Evolutionary conservation across 2,329 filamentous ascomycete species (phyloP), one percentile per base, ranked within the genome.

Genomic region (Claviceps sp.): DNA sequence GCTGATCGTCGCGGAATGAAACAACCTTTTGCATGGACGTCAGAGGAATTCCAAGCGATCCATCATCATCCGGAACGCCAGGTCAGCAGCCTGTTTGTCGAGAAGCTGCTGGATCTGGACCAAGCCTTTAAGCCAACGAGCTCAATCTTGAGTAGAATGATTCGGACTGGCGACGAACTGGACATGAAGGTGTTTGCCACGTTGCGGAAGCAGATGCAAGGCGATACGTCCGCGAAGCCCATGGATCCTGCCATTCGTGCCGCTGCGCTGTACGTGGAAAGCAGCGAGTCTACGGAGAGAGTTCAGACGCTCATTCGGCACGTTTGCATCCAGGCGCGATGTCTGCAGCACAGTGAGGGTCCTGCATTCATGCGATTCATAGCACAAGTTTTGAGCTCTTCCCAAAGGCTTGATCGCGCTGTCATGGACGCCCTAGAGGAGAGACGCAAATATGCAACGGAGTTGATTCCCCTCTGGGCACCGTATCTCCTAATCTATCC

Each of bases 101-200:
- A 82, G 60, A 87, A 85, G 62, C 70, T 89, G 26, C 70, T 89
- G 30, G 70, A 71, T 20, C 72, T 85, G 48, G 75, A 83, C 55
- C 77, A 83, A 60, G 81, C 80, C 51, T 64, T 66, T 0, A 56
- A 61, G 1, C 70, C 71, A 2, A 79, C 77, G 1, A 70, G 76
- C 48, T 68, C 66, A 13, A 84, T 89, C 50, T 62, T 89, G 48
- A 66, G 65, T 40, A 69, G 73, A 3, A 70, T 89, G 38, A 66
- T 86, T 43, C 65, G 69, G n/a, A 67, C 76, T 20, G 74, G 76
- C 52, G 64, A 69, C 0, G 59, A 68, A 6, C 72, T 81, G 63
- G 78, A 81, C 44, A 48, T 67, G 0, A 68, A 71, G 45, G 69
- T 89, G 1, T 72, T 73, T 41, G 64, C 68, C 44, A 77, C 78